phyloP scores from a whole-genome alignment of 257 asterid genomes.

The Henckelia pumila region DNA sequence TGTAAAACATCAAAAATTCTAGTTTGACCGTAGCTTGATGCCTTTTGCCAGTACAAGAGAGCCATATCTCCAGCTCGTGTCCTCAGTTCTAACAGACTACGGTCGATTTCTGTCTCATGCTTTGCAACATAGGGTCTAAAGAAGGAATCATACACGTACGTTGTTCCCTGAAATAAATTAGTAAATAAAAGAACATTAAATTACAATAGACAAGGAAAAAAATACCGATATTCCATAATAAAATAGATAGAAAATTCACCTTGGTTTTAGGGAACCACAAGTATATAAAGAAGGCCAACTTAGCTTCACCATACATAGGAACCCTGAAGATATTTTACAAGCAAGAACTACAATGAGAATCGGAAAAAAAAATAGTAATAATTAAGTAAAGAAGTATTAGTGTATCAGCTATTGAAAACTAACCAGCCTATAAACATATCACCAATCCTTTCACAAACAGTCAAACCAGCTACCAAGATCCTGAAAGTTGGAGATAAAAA shows the following conservation, averaged over 20 bases:
- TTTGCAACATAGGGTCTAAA: conserved; percentile 74
- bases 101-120: conserved; percentile 91
- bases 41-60: conserved; percentile 56
- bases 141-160: conserved; percentile 83
- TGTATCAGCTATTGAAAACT: conserved; percentile 21
- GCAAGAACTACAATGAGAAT: conserved; percentile 11
- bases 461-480: conserved; percentile 78
- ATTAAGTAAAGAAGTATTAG: not conserved
- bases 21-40: conserved; percentile 72
- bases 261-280: conserved; percentile 93
- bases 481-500: conserved; percentile 37
- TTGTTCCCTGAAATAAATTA: conserved; percentile 73
- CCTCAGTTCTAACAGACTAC: conserved; percentile 71
- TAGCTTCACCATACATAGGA: conserved; percentile 98
- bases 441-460: conserved; percentile 77
- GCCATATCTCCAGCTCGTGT: conserved; percentile 80
- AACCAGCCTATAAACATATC: conserved; percentile 87
- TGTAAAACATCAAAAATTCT: conserved; percentile 76
- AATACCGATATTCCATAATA: conserved; percentile 4
- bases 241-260: conserved; percentile 37
- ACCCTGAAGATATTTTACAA: conserved; percentile 49
- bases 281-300: conserved; percentile 91
- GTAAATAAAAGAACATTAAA: not conserved
- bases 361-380: not conserved
- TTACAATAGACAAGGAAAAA: conserved; percentile 10